Evolutionary conservation across 2,329 filamentous ascomycete species (phyloP), one percentile per base, ranked within the genome.

Genomic region (Verticillium zaregamsianum): DNA sequence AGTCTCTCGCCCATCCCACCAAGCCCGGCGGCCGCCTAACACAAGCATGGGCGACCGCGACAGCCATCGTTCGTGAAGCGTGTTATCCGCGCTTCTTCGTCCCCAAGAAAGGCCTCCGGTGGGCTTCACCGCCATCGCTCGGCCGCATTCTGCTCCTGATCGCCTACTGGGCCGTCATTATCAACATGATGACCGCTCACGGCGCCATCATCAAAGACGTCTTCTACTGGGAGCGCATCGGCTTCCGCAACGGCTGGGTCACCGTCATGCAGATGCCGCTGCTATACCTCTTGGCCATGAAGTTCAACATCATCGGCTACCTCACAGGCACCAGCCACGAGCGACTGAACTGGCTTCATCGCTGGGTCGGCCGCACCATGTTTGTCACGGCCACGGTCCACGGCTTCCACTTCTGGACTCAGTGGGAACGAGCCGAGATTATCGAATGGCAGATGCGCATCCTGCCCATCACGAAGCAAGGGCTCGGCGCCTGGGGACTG

Each of bases 331-430:
- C 83, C 11, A 86, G 87, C 63, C 86, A 91, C 68, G 89, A 91
- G 73, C 81, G 86, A 9, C 76, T 91, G 62, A 91, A 90, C 71
- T 91, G 89, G 89, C 74, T 91, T 59, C 89, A 92, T 68, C 82
- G 89, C 63, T 92, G 89, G 89, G 84, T 88, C 11, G 87, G 86
- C 3, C 82, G 89, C 62, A 89, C 86, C 61, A 84, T 91, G 76
- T 82, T 91, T 39, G 75, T 91, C 17, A 90, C 86, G 0, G 85
- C 85, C 2, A 87, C 87, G 1, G 80, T 91, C 3, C 89, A 92
- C 67, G 88, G 90, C 63, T 89, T 85, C 67, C 85, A 89, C 71
- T 91, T 90, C 71, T 87, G 86, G 74, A 76, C 77, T 3, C 82
- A 88, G 69, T 91, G 88, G 86, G 80, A 81, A 31, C 76, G 77